Base-by-base conservation (phyloP, 495 filamentous ascomycete species). In the Penicillium waksmanii region DNA sequence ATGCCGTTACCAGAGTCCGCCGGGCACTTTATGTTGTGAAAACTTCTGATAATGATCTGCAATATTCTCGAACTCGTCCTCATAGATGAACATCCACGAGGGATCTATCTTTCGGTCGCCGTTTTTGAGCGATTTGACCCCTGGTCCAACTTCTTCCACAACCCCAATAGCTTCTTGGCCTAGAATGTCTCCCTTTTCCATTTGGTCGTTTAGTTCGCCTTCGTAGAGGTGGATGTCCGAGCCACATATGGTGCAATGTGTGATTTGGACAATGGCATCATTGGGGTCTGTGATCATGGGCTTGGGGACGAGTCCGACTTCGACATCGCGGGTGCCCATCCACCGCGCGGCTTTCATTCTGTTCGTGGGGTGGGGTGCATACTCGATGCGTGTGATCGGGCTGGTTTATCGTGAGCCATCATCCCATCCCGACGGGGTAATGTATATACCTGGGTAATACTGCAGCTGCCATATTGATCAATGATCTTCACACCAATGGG, bases 161-260 rank as follows among this genome's bases (percentile, higher is more conserved):
- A 73, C 46, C 3, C 77, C 77, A 49, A 78, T 65, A 35, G 61
- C 71, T 60, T 80, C 77, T 57, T 79, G 77, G 34, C 77, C 77
- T 43, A 80, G 64, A 62, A 93, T 92, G 69, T 92, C 89, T 51
- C 90, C 89, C 61, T 86, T 84, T 56, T 82, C 72, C 62, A 66
- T 68, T 25, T 51, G 36, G 18, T 64, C 53, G 35, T 71, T 60
- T 12, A 68, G 61, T 11, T 67, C 57, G 31, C 72, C 72, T 38
- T 66, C 62, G 58, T 67, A 69, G 5, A 66, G 47, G 51, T 73
- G 68, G 3, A 74, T 62, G 50, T 74, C 71, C 2, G 68, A 63
- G 6, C 74, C 72, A 55, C 69, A 75, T 50, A 77, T 75, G 12
- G 70, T 69, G 2, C 67, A 59, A 31, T 66, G 66, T 6, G 70